phyloP scores from a whole-genome alignment of 129 eudicot species.

The Chrysanthemum lavandulifolium region DNA sequence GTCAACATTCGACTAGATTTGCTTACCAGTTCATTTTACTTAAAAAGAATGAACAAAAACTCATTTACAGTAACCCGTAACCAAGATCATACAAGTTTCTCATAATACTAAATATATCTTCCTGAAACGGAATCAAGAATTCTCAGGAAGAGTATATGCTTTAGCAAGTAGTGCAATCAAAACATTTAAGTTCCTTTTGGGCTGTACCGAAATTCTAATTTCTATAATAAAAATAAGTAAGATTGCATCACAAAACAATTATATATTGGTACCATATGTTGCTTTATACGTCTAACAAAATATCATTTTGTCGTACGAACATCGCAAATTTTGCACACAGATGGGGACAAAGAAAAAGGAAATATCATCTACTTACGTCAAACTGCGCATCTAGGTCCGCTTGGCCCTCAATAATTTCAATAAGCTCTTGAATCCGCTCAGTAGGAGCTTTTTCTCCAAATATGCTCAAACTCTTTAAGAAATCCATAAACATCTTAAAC shows the following conservation, averaged over 20 bases:
- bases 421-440: slow-evolving; percentile 72
- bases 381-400: slow-evolving; percentile 90
- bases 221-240: background rate
- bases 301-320: background rate
- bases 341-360: background rate
- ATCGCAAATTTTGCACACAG: background rate
- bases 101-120: background rate
- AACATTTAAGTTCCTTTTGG: background rate
- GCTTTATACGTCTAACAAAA: background rate
- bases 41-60: background rate
- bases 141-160: background rate
- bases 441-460: slow-evolving; percentile 86
- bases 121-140: background rate
- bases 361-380: slow-evolving; percentile 44
- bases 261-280: background rate
- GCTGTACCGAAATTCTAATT: background rate
- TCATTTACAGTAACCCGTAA: background rate
- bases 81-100: background rate
- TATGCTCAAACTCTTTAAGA: slow-evolving; percentile 67
- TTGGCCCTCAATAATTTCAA: slow-evolving; percentile 74
- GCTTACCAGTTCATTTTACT: background rate
- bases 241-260: background rate
- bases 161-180: background rate
- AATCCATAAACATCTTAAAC: slow-evolving; percentile 84
- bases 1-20: background rate